These are phyloP conservation scores for Linum trigynum DNA, from an alignment of 345 rosid species.

Conservation along the genomic window DNA sequence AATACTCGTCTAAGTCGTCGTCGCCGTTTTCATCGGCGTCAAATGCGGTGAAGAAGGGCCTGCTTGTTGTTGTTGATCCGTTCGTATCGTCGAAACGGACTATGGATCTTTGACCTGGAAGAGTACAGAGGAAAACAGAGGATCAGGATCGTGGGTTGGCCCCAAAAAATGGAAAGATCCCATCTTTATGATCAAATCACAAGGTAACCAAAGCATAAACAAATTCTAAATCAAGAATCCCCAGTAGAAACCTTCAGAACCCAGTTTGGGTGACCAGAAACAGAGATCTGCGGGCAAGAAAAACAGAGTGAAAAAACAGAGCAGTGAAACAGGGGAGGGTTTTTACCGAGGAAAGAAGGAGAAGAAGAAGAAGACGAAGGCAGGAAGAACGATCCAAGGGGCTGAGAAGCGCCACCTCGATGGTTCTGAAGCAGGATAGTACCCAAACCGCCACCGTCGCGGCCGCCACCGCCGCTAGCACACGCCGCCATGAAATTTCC, in stretches of 20 bases:
- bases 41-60: slow-evolving; percentile 1
- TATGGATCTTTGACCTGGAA: slow-evolving; percentile 24
- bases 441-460: slow-evolving; percentile 22
- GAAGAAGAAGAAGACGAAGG: slow-evolving; percentile 24
- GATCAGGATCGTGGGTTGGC: background rate
- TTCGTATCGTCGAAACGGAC: slow-evolving; percentile 21
- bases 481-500: slow-evolving; percentile 38
- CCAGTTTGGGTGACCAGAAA: no score
- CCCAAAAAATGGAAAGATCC: background rate
- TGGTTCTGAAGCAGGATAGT: slow-evolving; percentile 34
- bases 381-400: slow-evolving; percentile 35
- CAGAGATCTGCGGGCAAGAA: no score
- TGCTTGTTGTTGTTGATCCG: background rate
- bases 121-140: background rate
- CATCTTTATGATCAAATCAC: background rate
- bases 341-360: slow-evolving; percentile 38
- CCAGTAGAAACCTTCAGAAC: no score
- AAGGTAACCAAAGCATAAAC: background rate
- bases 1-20: slow-evolving; percentile 6
- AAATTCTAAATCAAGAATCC: no score
- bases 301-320: background rate
- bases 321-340: background rate
- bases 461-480: slow-evolving; percentile 14
- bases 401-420: slow-evolving; percentile 21
- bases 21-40: background rate